Conservation (phyloP, 2,329 filamentous ascomycete genomes). For the Magnaporthiopsis incrustans region DNA sequence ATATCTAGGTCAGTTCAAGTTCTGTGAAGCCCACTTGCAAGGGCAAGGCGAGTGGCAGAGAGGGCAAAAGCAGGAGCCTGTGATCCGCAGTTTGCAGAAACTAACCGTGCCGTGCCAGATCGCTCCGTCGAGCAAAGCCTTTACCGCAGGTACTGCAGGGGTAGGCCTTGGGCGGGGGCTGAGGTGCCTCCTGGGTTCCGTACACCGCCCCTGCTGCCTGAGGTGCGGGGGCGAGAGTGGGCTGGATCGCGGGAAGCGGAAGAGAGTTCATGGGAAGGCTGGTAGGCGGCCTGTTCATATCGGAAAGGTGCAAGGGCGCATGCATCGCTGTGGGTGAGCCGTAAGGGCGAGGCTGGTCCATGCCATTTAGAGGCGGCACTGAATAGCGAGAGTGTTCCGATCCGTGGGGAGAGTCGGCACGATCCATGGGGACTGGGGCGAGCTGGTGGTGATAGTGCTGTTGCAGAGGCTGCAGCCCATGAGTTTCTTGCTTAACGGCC, state of each 20-base stretch:
- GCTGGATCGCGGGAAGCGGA: constrained; percentile 5
- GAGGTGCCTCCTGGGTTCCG: constrained; percentile 22
- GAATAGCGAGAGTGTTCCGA: constrained; percentile 53
- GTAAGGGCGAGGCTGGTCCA: constrained; percentile 36
- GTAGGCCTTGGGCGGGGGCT: constrained; percentile 57
- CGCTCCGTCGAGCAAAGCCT: constrained; percentile 86
- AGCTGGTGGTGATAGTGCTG: constrained; percentile 13
- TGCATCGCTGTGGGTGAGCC: constrained; percentile 47
- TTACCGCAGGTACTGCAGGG: constrained; percentile 86
- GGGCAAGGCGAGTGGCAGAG: neutral
- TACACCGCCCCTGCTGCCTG: constrained; percentile 24
- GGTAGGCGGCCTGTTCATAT: constrained; percentile 27
- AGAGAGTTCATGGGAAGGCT: constrained; percentile 22
- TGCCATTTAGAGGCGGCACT: constrained; percentile 33
- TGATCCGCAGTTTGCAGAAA: constrained; percentile 12
- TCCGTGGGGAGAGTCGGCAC: constrained; percentile 49
- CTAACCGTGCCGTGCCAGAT: constrained; percentile 90
- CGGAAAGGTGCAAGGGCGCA: constrained; percentile 37
- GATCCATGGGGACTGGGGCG: constrained; percentile 34
- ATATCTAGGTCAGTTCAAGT: constrained; percentile 17
- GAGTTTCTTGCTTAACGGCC: neutral
- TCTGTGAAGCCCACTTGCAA: no score
- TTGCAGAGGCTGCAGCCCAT: constrained; percentile 12
- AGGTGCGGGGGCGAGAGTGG: constrained; percentile 13
- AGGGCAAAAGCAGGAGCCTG: neutral